Evolutionary conservation across 192 early-diverging fungal species (phyloP), one percentile per base, ranked within the genome.

Genomic region (Coemansia guatemalensis): DNA sequence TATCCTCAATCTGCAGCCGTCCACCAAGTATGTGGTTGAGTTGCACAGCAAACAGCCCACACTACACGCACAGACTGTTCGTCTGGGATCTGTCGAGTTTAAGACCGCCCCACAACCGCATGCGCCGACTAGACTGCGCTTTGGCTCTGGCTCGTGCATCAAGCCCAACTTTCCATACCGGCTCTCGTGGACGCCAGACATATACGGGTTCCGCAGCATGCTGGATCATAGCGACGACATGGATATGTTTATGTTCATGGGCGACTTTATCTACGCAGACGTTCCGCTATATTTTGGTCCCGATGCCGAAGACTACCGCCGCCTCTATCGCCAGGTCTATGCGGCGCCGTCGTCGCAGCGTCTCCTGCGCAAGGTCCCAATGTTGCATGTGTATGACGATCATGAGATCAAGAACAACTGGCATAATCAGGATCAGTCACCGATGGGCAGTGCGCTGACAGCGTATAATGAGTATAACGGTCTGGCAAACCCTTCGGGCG

Each of bases 361-460:
- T 14, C 67, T 75, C 20, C 5, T 77, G 61, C 56, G 65, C 60
- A 64, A 62, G 21, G 65, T 81, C 24, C 78, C 83, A 18, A 78
- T 68, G 71, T 49, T 78, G 9, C 74, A 81, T 48, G 70, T 81
- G 5, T 84, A 84, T 52, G 83, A 84, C 62, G 83, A 84, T 69
- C 83, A 84, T 41, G 83, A 84, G 60, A 75, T 84, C 52, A 60
- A 68, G 55, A 84, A 84, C 68, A 78, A 84, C 69, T 84, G 83
- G 83, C 72, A 81, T 49, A 25, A 39, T 23, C 64, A 71, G 51
- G 70, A 75, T 21, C 18, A 48, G 11, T 50, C 55, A 33, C 78
- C 78, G 7, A 78, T 78, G 71, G 63, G 55, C 53, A 73, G 33
- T 57, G 83, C 83, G n/a, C 57, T 75, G 58, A 30, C 50, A 2